Percentiles rank a stretch among this genome's conserved stretches.
These are phyloP conservation scores for Yamadazyma sp. DNA, from an alignment of 1,139 yeast genomes.

Conservation along the genomic window DNA sequence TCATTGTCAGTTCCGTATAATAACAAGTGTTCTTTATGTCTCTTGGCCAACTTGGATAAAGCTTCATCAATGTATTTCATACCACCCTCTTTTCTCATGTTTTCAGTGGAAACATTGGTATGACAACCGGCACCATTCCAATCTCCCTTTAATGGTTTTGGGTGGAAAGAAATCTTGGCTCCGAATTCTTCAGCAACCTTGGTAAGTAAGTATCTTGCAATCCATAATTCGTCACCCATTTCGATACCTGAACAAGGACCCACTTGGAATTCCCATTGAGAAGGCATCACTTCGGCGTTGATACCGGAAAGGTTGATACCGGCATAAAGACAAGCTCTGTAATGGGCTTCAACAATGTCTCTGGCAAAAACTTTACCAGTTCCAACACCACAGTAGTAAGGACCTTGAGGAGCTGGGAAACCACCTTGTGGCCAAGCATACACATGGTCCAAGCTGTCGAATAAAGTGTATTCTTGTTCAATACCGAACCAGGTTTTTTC, in stretches of 20 bases:
- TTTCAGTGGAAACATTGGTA: constrained; percentile 92
- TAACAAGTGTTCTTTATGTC: constrained; percentile 95
- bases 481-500: constrained; percentile 96
- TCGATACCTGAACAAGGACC: constrained; percentile 95
- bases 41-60: constrained; percentile 87
- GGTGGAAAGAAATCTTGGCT: constrained; percentile 97
- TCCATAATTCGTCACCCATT: constrained; percentile 98
- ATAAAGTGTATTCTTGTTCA: constrained; percentile 97
- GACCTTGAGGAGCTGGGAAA: constrained; percentile 99
- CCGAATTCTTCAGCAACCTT: constrained; percentile 99
- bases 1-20: constrained; percentile 96
- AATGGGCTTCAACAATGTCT: constrained; percentile 98
- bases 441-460: constrained; percentile 85
- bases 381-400: constrained; percentile 99
- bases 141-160: constrained; percentile 97
- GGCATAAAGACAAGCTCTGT: constrained; percentile 94
- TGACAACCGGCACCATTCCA: constrained; percentile 99
- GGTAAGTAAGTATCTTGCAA: constrained; percentile 87
- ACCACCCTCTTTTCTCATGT: constrained; percentile 94
- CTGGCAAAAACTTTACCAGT: constrained; percentile 97
- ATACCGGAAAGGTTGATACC: constrained; percentile 92
- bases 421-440: constrained; percentile 99
- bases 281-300: constrained; percentile 99
- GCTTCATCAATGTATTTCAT: constrained; percentile 92
- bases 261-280: constrained; percentile 99